Percentiles rank a stretch among this genome's conserved stretches.
Conservation (phyloP, 371 early-diverging fungal genomes). For the Cokeromyces recurvatus region DNA sequence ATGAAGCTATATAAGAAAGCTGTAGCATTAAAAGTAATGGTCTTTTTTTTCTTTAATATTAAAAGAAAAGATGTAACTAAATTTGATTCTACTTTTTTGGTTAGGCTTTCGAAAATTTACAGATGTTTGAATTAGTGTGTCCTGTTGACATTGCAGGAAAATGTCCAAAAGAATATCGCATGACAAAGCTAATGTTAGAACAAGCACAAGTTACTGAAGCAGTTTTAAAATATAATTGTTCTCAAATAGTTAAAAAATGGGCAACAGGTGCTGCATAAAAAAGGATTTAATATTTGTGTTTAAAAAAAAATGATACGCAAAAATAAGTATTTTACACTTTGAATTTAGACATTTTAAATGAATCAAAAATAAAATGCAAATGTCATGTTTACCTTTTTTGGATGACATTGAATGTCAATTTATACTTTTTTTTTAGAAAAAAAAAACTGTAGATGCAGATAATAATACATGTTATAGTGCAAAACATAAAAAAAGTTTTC, state of each 20-base stretch:
- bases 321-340: too few relatives aligned
- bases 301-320: too few relatives aligned
- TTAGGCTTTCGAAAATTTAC: slow-evolving; percentile 74
- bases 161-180: slow-evolving; percentile 81
- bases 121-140: slow-evolving; percentile 64
- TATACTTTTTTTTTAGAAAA: too few relatives aligned
- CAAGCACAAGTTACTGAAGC: slow-evolving; percentile 64
- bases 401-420: too few relatives aligned
- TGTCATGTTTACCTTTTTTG: too few relatives aligned
- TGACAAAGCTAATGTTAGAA: slow-evolving; percentile 75
- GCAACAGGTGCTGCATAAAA: slow-evolving; percentile 14
- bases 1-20: slow-evolving; percentile 72
- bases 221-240: slow-evolving; percentile 54
- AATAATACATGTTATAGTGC: too few relatives aligned
- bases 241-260: slow-evolving; percentile 53
- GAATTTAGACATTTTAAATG: too few relatives aligned
- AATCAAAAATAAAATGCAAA: too few relatives aligned
- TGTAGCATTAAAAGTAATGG: slow-evolving; percentile 82
- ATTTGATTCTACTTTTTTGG: not conserved
- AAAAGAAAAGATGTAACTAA: not conserved
- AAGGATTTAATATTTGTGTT: not conserved
- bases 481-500: too few relatives aligned
- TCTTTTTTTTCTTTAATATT: too few relatives aligned
- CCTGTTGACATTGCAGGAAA: slow-evolving; percentile 55
- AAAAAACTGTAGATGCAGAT: too few relatives aligned